Evolutionary conservation across 2,329 filamentous ascomycete species (phyloP).

Genomic region (Beauveria varroae): DNA sequence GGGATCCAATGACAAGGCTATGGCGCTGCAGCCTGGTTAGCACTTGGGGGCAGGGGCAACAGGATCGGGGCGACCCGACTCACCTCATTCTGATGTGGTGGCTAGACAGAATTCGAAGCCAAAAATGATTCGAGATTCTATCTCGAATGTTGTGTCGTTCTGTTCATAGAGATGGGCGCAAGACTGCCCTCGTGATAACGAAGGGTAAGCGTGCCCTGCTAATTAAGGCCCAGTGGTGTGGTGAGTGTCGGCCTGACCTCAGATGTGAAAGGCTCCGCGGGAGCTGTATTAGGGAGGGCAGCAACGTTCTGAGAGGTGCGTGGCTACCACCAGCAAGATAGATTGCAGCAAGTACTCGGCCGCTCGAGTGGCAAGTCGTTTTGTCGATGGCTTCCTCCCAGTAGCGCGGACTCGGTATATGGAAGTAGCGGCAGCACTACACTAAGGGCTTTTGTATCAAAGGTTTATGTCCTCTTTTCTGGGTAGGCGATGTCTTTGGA

Average conservation of each 20-base stretch:
- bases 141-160: not conserved
- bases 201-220: not conserved
- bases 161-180: not conserved
- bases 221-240: not conserved
- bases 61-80: not conserved
- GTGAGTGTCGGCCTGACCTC: not conserved
- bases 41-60: not conserved
- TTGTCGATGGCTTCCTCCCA: not conserved
- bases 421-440: not conserved
- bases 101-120: not conserved
- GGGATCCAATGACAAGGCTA: constrained; percentile 10
- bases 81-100: constrained; percentile 1
- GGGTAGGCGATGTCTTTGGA: not conserved
- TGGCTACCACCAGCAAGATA: not conserved
- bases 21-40: constrained; percentile 9
- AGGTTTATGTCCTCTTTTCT: not conserved
- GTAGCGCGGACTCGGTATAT: not conserved
- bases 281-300: not conserved
- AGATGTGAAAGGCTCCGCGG: constrained; percentile 3
- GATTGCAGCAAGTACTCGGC: not conserved
- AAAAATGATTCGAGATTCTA: not conserved
- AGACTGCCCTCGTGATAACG: not conserved
- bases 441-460: not conserved
- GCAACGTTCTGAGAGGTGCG: not conserved
- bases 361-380: not conserved